Conservation (phyloP, 208 protist species). For the Acanthamoeba castellanii region DNA sequence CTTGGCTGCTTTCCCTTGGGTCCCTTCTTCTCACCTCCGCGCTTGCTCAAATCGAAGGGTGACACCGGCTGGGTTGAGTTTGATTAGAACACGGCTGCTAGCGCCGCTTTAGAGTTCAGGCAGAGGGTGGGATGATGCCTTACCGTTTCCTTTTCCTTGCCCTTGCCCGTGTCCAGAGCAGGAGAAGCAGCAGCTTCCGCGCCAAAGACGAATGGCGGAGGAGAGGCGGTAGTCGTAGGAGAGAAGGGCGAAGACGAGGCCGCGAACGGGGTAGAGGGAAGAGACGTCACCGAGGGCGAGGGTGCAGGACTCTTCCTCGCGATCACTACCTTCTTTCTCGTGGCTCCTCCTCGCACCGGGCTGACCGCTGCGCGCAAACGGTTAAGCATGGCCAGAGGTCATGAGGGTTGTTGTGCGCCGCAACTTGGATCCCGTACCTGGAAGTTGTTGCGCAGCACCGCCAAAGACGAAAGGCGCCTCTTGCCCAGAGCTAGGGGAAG, state of each 20-base stretch:
- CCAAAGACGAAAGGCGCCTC: not conserved
- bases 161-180: not conserved
- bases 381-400: not conserved
- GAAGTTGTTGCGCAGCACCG: not conserved
- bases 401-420: not conserved
- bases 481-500: not conserved
- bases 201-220: constrained; percentile 32
- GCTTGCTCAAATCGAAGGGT: not conserved
- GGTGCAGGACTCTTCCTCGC: not conserved
- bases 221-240: not conserved
- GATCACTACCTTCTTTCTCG: not conserved
- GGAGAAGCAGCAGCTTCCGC: not conserved
- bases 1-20: not conserved
- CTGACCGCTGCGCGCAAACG: not conserved
- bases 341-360: not conserved
- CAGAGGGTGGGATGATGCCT: not conserved
- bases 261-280: not conserved
- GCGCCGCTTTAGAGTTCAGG: not conserved
- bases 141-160: not conserved
- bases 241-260: constrained; percentile 29
- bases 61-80: no score
- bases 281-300: not conserved
- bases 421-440: not conserved
- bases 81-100: not conserved
- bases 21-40: constrained; percentile 17